phyloP scores from a whole-genome alignment of 202 grass and related monocot genomes.

The Carex arenaria region DNA sequence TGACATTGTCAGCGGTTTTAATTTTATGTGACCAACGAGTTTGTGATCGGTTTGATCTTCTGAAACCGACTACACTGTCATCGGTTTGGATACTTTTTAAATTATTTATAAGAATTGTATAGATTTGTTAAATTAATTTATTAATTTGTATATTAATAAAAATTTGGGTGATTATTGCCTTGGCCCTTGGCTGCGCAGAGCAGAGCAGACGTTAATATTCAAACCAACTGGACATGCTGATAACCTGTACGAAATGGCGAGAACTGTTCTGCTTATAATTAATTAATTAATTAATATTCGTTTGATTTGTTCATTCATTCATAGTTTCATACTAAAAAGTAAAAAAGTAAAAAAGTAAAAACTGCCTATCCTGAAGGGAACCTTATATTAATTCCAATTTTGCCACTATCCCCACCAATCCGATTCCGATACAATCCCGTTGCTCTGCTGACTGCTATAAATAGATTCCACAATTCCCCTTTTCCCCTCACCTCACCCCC shows the following conservation, averaged over 20 bases:
- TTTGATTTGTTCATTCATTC: neutral
- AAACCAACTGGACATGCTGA: neutral
- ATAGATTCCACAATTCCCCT: conserved; percentile 13
- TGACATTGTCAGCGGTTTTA: no score
- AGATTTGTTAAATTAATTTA: no score
- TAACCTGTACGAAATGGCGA: neutral
- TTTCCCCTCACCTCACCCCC: conserved; percentile 36
- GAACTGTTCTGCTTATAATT: neutral
- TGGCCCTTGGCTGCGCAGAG: neutral
- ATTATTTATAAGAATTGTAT: no score
- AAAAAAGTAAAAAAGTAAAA: no score
- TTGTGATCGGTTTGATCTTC: no score
- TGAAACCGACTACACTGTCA: no score
- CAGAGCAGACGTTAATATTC: neutral
- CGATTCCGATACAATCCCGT: conserved; percentile 3
- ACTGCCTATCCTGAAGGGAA: neutral
- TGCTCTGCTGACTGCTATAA: conserved; percentile 41
- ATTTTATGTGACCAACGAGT: no score
- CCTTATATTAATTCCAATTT: neutral
- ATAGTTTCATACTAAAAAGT: no score
- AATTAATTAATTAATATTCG: no score
- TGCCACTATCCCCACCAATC: conserved; percentile 1
- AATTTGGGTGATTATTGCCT: no score
- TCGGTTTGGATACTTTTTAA: no score
- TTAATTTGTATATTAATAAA: no score